Evolutionary conservation across 768 basidiomycete species (phyloP).

Genomic region (Russula lepida): DNA sequence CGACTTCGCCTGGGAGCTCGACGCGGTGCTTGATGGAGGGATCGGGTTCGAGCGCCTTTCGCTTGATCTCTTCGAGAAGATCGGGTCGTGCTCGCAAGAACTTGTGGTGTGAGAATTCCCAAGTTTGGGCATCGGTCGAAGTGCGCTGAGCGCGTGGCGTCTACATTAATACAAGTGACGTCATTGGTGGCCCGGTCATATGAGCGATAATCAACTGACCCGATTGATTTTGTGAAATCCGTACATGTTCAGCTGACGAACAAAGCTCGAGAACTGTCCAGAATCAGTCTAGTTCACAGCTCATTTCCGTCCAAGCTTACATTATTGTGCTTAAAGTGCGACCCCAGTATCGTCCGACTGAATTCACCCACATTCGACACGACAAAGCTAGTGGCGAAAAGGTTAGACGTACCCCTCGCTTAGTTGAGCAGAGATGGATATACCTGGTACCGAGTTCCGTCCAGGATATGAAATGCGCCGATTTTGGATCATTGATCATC

Average conservation of each 20-base stretch:
- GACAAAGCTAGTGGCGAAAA: slow-evolving; percentile 45
- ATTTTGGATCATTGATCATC: slow-evolving; percentile 82
- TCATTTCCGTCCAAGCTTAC: slow-evolving; percentile 32
- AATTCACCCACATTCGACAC: slow-evolving; percentile 84
- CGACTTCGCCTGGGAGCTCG: slow-evolving; percentile 74
- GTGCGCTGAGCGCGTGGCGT: slow-evolving; percentile 79
- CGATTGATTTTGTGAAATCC: slow-evolving; percentile 93
- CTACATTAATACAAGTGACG: slow-evolving; percentile 28
- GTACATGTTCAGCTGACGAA: slow-evolving; percentile 94
- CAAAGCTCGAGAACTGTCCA: slow-evolving; percentile 80
- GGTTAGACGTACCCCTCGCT: neutral
- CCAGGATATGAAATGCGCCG: slow-evolving; percentile 74
- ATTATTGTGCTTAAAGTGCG: slow-evolving; percentile 88
- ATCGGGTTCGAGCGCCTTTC: slow-evolving; percentile 78
- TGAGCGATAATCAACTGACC: slow-evolving; percentile 34
- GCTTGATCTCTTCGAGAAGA: slow-evolving; percentile 76
- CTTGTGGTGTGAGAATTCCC: slow-evolving; percentile 86
- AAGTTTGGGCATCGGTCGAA: slow-evolving; percentile 71
- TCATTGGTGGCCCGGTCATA: slow-evolving; percentile 2
- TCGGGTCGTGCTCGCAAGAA: slow-evolving; percentile 76
- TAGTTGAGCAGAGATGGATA: neutral
- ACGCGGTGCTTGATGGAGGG: slow-evolving; percentile 62
- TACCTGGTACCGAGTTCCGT: slow-evolving; percentile 69
- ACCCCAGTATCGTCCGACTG: slow-evolving; percentile 73
- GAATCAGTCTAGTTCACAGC: neutral